These are phyloP conservation scores for Noccaea bulbosa DNA, from an alignment of 345 rosid genomes.

Conservation along the genomic window DNA sequence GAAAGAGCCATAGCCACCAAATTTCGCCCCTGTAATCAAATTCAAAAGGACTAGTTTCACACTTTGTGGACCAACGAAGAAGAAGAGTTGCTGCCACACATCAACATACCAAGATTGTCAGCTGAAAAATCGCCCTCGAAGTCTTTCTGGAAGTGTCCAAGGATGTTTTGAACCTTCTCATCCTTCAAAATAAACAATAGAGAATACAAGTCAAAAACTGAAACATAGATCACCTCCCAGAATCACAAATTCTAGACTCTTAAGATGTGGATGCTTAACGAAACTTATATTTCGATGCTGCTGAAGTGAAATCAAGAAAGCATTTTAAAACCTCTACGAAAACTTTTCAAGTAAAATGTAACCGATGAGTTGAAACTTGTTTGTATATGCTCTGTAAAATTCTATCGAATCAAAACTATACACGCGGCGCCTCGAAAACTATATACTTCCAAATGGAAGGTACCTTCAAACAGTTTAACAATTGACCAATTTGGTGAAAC, in stretches of 20 bases:
- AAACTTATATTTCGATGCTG: conserved; percentile 11
- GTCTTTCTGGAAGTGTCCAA: conserved; percentile 95
- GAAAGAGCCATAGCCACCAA: conserved; percentile 98
- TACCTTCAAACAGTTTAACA: conserved; percentile 4
- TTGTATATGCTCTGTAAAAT: background rate
- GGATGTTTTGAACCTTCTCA: conserved; percentile 83
- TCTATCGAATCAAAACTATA: background rate
- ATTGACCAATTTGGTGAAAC: background rate
- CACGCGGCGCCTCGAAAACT: conserved; percentile 18
- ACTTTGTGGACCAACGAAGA: conserved; percentile 37
- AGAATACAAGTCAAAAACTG: conserved; percentile 13
- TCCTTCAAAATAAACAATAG: conserved; percentile 59
- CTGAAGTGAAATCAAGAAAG: conserved; percentile 12
- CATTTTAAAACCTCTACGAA: background rate
- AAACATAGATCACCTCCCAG: background rate
- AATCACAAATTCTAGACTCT: background rate
- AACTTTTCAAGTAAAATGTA: conserved; percentile 19
- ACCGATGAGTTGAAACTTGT: conserved; percentile 26
- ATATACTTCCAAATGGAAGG: conserved; percentile 17
- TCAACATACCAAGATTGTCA: conserved; percentile 87
- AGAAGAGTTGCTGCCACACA: conserved; percentile 42
- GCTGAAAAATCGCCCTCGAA: conserved; percentile 97
- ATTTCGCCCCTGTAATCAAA: conserved; percentile 77
- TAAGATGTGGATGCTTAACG: background rate
- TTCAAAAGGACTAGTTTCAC: conserved; percentile 42